phyloP scores from a whole-genome alignment of 2,329 filamentous ascomycete genomes.

The Aspergillus novoparasiticus region DNA sequence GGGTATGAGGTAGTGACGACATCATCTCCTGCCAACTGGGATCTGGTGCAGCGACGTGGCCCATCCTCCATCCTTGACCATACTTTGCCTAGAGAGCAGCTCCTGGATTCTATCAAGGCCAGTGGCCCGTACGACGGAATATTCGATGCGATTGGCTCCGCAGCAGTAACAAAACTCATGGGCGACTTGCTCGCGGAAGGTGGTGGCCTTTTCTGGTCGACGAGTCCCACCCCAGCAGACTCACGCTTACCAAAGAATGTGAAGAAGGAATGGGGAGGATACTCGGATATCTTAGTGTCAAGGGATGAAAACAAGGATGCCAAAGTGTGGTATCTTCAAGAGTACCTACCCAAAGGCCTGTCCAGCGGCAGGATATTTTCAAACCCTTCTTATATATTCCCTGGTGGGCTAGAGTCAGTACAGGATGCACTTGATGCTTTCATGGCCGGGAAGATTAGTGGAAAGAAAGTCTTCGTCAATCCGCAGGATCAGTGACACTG shows the following conservation, averaged over 20 bases:
- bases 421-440: background rate
- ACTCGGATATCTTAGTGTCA: background rate
- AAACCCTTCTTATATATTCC: background rate
- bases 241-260: background rate
- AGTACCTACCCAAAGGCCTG: background rate
- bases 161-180: background rate
- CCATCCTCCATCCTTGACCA: constrained; percentile 19
- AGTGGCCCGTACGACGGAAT: constrained; percentile 13
- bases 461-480: background rate
- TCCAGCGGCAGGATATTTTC: background rate
- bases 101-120: background rate
- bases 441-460: background rate
- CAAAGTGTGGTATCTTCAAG: background rate
- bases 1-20: constrained; percentile 17
- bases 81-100: background rate
- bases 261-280: background rate
- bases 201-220: constrained; percentile 1
- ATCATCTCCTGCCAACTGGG: constrained; percentile 12
- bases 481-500: background rate
- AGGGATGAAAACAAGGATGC: background rate
- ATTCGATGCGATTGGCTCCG: constrained; percentile 5
- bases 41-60: constrained; percentile 5
- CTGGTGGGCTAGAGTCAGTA: background rate
- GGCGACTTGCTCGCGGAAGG: constrained; percentile 7
- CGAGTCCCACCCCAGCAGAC: background rate